Evolutionary conservation across 139 green algal species (phyloP).

Genomic region (Chlorella vulgaris): DNA sequence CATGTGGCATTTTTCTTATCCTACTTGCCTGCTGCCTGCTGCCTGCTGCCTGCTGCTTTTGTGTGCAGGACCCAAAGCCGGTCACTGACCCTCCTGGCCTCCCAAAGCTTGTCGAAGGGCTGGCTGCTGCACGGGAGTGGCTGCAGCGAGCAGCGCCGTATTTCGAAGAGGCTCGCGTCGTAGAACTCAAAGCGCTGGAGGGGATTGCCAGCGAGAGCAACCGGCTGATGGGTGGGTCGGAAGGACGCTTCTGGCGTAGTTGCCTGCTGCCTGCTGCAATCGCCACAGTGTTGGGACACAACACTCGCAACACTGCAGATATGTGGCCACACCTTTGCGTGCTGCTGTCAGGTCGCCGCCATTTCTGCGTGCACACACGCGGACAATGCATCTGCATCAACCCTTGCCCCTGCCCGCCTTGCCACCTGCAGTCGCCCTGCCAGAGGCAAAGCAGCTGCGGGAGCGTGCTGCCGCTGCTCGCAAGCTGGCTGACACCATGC

Average conservation of each 20-base stretch:
- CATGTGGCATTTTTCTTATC: not conserved
- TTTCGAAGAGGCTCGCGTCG: not conserved
- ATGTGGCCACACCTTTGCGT: not conserved
- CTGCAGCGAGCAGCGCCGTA: conserved; percentile 9
- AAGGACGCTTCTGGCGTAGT: not conserved
- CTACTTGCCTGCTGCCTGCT: too few relatives aligned
- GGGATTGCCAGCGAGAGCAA: conserved; percentile 37
- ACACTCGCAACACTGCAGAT: not conserved
- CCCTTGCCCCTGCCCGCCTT: not conserved
- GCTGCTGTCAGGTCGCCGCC: not conserved
- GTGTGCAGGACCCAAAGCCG: conserved; percentile 14
- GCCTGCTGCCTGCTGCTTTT: not conserved
- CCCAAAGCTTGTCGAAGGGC: conserved; percentile 7
- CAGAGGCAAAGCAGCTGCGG: conserved; percentile 48
- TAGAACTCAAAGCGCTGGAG: conserved; percentile 49
- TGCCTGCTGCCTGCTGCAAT: too few relatives aligned
- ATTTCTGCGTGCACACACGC: not conserved
- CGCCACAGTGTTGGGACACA: too few relatives aligned
- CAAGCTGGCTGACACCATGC: conserved; percentile 50
- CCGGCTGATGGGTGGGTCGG: conserved; percentile 22
- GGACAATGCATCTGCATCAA: not conserved
- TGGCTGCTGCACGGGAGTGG: conserved; percentile 21
- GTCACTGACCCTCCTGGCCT: conserved; percentile 6
- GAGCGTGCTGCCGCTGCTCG: conserved; percentile 39
- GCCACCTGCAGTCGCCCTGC: conserved; percentile 42